These are phyloP conservation scores for Smittium culicis DNA, from an alignment of 371 early-diverging fungal species.

Conservation along the genomic window DNA sequence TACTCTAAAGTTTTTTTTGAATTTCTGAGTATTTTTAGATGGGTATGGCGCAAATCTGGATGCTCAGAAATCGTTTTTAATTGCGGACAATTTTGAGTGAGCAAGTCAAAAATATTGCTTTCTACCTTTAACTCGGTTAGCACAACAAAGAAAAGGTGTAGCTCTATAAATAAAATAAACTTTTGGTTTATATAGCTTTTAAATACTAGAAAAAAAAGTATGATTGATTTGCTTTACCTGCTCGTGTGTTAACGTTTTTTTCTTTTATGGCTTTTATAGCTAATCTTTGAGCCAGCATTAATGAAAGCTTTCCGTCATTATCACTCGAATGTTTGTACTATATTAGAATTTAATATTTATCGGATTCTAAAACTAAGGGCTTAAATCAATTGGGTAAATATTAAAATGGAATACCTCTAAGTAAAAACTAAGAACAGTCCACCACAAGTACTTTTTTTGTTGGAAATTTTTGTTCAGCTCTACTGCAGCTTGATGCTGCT, in stretches of 20 bases:
- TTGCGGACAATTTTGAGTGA: slow-evolving; percentile 15
- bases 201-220: too few relatives aligned
- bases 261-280: slow-evolving; percentile 65
- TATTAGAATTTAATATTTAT: too few relatives aligned
- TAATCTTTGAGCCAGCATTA: slow-evolving; percentile 73
- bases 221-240: too few relatives aligned
- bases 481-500: slow-evolving; percentile 68
- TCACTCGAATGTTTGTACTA: slow-evolving; percentile 34
- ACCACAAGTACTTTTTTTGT: slow-evolving; percentile 64
- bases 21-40: slow-evolving; percentile 15
- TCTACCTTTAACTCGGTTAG: slow-evolving; percentile 15
- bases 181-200: too few relatives aligned
- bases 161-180: slow-evolving; percentile 43
- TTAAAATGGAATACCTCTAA: slow-evolving; percentile 30
- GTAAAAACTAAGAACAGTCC: slow-evolving; percentile 50
- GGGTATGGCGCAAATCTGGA: slow-evolving; percentile 20
- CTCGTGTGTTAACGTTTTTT: slow-evolving; percentile 30
- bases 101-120: slow-evolving; percentile 15
- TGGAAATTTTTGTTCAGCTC: slow-evolving; percentile 68
- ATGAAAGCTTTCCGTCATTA: slow-evolving; percentile 35
- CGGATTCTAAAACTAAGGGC: too few relatives aligned
- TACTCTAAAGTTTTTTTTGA: slow-evolving; percentile 8
- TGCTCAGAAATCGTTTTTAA: slow-evolving; percentile 17
- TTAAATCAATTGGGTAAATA: too few relatives aligned
- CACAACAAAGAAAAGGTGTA: slow-evolving; percentile 16